Evolutionary conservation across 257 asterid genomes (phyloP), one percentile per base, ranked within the genome.

Genomic region (Nicotiana paniculata): DNA sequence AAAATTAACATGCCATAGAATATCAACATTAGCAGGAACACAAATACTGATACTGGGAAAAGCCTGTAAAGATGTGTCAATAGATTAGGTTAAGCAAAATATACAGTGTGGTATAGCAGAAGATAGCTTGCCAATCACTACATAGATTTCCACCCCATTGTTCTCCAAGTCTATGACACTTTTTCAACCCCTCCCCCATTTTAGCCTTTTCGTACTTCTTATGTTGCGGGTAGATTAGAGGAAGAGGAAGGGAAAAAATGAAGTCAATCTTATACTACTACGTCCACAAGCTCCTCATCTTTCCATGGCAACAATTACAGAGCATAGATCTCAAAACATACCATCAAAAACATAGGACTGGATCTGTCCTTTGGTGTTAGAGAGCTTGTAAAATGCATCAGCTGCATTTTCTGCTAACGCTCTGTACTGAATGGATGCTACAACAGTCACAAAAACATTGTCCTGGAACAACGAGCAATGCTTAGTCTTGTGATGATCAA

Each of bases 381-480:
- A 82, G 63, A 88, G 88, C 81, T 82, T 86, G 83, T 88, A 86
- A 79, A 82, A 86, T 16, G 88, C 90, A 88, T 88, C 88, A 77
- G 81, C 70, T 18, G 89, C 89, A 21, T 84, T 84, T 26, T 82
- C 85, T 26, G 85, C 86, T 82, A 87, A 72, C 55, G 84, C 88
- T 51, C 87, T 79, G 81, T 87, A 87, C 77, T 87, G 90, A 39
- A 87, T 85, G 57, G 90, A 85, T 4, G 88, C 90, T 55, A 88
- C 90, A 83, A 88, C 89, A 18, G 83, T 86, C 28, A 88, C 90
- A 77, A 88, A 88, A 68, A 88, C 89, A 82, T 84, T 88, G 85
- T 88, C 90, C 90, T 88, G 87, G 64, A 85, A 79, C 61, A 81
- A 51, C 6, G 64, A 54, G 18, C 33, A 64, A 26, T 17, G 16